These are phyloP conservation scores for Silene noctiflora DNA, from an alignment of 179 eudicot species.

Conservation along the genomic window DNA sequence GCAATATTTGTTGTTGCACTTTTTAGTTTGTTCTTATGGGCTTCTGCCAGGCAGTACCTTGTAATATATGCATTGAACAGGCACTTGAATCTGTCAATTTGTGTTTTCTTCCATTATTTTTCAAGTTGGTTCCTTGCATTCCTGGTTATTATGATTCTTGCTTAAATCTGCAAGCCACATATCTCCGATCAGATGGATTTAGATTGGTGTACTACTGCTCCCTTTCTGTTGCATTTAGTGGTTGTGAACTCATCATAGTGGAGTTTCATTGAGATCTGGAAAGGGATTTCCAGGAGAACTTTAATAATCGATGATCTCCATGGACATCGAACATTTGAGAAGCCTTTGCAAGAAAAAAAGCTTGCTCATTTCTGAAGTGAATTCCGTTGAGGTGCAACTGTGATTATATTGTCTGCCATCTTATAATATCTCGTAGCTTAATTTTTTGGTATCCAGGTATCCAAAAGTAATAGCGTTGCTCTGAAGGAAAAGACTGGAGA, in stretches of 20 bases:
- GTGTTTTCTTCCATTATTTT: background rate
- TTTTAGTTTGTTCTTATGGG: background rate
- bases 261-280: background rate
- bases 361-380: slow-evolving; percentile 8
- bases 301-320: background rate
- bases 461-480: background rate
- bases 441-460: background rate
- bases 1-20: background rate
- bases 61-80: background rate
- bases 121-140: background rate
- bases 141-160: background rate
- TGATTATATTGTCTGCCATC: background rate
- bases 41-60: too few relatives aligned
- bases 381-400: background rate
- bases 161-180: background rate
- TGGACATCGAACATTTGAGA: slow-evolving; percentile 2
- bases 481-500: background rate
- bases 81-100: background rate
- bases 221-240: background rate
- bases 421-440: background rate
- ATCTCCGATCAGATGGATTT: background rate
- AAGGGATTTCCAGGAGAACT: background rate
- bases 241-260: background rate
- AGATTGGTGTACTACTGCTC: slow-evolving; percentile 8
- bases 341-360: background rate